Evolutionary conservation across 495 filamentous ascomycete species (phyloP).

Genomic region (Aspergillus sclerotiicarbonarius): DNA sequence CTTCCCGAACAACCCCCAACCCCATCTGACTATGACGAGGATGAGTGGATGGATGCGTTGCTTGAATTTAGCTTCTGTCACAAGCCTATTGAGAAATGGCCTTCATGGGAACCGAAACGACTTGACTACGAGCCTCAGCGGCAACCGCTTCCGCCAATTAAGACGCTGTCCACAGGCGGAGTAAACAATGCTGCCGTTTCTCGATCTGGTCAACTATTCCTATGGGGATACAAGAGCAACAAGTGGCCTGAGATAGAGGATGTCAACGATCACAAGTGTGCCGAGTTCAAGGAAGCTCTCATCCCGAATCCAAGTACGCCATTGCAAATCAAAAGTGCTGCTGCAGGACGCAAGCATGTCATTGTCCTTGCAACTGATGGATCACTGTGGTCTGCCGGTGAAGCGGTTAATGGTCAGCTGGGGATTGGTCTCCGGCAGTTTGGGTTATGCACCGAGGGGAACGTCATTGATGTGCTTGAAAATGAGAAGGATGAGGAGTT

Average conservation of each 20-base stretch:
- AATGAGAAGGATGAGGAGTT: not conserved
- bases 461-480: not conserved
- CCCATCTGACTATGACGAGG: not conserved
- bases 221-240: not conserved
- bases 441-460: not conserved
- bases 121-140: not conserved
- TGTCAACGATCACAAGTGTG: not conserved
- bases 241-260: not conserved
- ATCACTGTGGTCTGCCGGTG: not conserved
- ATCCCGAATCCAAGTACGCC: not conserved
- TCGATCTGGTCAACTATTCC: not conserved
- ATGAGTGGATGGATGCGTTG: not conserved
- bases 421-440: slow-evolving; percentile 1
- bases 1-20: not conserved
- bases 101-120: not conserved
- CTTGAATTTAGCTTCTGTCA: not conserved
- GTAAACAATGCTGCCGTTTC: not conserved
- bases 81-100: not conserved
- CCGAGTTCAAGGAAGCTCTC: not conserved
- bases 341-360: not conserved
- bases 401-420: not conserved
- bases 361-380: not conserved
- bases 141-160: not conserved
- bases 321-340: not conserved
- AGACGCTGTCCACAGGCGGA: not conserved